Percentiles rank a stretch among this genome's conserved stretches.
Conservation (phyloP, 2,329 filamentous ascomycete species). For the Sordariomycetes sp. region DNA sequence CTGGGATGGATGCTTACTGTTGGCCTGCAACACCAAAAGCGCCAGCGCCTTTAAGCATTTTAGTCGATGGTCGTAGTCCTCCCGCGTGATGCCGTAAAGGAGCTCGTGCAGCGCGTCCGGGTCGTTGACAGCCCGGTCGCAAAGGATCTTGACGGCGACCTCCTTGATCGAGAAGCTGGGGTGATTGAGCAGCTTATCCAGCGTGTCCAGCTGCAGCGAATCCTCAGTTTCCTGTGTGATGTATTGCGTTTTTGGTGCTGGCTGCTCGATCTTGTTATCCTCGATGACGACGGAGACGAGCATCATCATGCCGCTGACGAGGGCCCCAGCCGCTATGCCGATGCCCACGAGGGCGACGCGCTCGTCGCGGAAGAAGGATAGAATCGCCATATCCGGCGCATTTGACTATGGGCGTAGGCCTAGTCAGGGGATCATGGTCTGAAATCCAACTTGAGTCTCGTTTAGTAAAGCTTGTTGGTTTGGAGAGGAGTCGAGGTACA, state of each 20-base stretch:
- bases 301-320: conserved; percentile 42
- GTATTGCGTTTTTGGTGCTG: conserved; percentile 54
- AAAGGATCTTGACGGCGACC: conserved; percentile 47
- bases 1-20: conserved; percentile 10
- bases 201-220: conserved; percentile 49
- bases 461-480: neutral
- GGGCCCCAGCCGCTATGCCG: conserved; percentile 42
- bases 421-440: neutral
- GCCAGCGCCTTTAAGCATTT: conserved; percentile 41
- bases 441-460: neutral
- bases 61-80: conserved; percentile 46
- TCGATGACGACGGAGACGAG: conserved; percentile 47
- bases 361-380: conserved; percentile 29
- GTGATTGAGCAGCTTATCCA: conserved; percentile 54
- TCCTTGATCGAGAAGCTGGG: conserved; percentile 63
- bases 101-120: conserved; percentile 31
- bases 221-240: conserved; percentile 67
- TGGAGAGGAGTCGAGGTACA: neutral
- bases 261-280: conserved; percentile 51
- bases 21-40: conserved; percentile 32
- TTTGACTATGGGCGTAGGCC: neutral
- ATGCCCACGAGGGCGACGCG: conserved; percentile 38
- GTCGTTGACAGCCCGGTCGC: conserved; percentile 46
- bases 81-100: conserved; percentile 42
- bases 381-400: conserved; percentile 1